Conservation (phyloP, 108 stramenopile species). For the Parietichytrium sp. region DNA sequence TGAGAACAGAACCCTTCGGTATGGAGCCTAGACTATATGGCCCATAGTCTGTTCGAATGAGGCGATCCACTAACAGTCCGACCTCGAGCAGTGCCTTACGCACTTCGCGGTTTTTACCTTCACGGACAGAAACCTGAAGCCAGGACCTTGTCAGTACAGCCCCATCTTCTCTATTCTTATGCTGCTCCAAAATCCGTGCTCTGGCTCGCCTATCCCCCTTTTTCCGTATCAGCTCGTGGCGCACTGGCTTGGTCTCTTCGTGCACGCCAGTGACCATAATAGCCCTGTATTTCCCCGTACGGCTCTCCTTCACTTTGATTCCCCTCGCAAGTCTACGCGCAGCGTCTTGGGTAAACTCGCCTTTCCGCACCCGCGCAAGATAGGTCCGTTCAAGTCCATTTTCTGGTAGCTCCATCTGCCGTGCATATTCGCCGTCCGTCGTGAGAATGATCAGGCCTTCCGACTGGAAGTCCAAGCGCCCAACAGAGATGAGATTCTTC, state of each 20-base stretch:
- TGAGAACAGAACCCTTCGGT: not conserved
- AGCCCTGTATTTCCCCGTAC: conserved; percentile 13
- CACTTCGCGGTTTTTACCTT: conserved; percentile 43
- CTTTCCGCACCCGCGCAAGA: not conserved
- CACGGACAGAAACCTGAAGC: conserved; percentile 34
- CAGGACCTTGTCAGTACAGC: not conserved
- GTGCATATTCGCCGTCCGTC: conserved; percentile 37
- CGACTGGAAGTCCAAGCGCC: conserved; percentile 7
- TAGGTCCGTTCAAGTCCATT: not conserved
- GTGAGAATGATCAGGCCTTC: conserved; percentile 43
- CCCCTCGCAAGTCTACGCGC: not conserved
- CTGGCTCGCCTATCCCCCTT: not conserved
- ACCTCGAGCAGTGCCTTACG: not conserved
- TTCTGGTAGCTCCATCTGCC: conserved; percentile 41
- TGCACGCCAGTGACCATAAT: not conserved
- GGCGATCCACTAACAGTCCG: conserved; percentile 1
- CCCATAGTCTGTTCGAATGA: conserved; percentile 24
- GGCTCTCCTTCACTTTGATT: not conserved
- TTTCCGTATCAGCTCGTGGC: not conserved
- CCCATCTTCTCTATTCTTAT: no score
- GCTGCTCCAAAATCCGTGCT: not conserved
- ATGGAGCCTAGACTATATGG: conserved; percentile 8
- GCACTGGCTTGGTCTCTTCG: not conserved
- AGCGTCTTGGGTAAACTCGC: conserved; percentile 13
- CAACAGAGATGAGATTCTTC: not conserved